A percentile compares a stretch with the other conserved stretches of the same genome.
phyloP scores from a whole-genome alignment of 192 early-diverging fungal genomes.

The Mortierella claussenii region DNA sequence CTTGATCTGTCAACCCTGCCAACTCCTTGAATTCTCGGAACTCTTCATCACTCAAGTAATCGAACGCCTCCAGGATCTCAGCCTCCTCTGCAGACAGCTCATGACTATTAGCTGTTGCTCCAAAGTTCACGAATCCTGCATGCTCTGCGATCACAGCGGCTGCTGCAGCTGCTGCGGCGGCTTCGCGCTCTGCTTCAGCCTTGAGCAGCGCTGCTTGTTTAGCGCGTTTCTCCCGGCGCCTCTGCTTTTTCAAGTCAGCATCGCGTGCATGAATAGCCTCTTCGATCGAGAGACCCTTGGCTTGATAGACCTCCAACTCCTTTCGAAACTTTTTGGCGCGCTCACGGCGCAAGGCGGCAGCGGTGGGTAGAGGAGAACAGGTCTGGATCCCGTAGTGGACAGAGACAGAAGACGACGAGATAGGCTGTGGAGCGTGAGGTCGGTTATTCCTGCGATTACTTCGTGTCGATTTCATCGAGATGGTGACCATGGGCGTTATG shows the following conservation, averaged over 20 bases:
- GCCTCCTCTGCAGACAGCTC: constrained; percentile 24
- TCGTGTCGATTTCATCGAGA: constrained; percentile 7
- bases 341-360: constrained; percentile 23
- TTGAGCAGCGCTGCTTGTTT: constrained; percentile 23
- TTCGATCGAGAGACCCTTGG: constrained; percentile 21
- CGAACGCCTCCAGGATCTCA: constrained; percentile 47
- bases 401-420: background rate
- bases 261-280: constrained; percentile 22
- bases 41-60: constrained; percentile 41
- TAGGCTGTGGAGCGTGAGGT: background rate
- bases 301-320: constrained; percentile 30
- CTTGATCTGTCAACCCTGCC: constrained; percentile 24
- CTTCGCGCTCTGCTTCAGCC: constrained; percentile 27
- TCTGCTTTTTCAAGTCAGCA: constrained; percentile 9
- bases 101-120: no score
- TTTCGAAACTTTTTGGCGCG: constrained; percentile 26
- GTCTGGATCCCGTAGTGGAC: no score
- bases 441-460: background rate
- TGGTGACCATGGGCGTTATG: no score
- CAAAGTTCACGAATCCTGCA: background rate
- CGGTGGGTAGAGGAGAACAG: background rate
- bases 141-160: constrained; percentile 22
- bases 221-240: constrained; percentile 16
- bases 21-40: constrained; percentile 44
- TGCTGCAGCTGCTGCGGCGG: constrained; percentile 14